These are phyloP conservation scores for Umbelopsis ramanniana DNA, from an alignment of 192 early-diverging fungal species.

Conservation along the genomic window DNA sequence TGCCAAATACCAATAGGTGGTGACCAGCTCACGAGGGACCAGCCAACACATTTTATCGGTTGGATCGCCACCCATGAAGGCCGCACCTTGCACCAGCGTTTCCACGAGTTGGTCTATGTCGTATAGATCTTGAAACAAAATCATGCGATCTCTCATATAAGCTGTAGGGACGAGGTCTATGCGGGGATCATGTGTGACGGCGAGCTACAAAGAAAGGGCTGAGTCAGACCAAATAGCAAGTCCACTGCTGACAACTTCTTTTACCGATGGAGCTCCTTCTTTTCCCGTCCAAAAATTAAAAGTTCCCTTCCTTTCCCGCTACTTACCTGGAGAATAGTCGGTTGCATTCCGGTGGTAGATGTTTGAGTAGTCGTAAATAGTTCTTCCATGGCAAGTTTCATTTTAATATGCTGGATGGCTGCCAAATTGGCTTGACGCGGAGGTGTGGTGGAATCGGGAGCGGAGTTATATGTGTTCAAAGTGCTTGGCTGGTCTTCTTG, in stretches of 20 bases:
- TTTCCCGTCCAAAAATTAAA: not conserved
- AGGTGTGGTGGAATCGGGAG: not conserved
- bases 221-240: slow-evolving; percentile 11
- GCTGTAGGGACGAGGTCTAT: slow-evolving; percentile 23
- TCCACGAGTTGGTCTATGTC: slow-evolving; percentile 20
- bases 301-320: too few species aligned
- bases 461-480: not conserved
- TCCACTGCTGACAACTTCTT: not conserved
- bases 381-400: slow-evolving; percentile 41
- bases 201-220: not conserved
- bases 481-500: not conserved
- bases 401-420: slow-evolving; percentile 17
- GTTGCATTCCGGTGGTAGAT: slow-evolving; percentile 15
- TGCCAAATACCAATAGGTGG: slow-evolving; percentile 12
- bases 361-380: slow-evolving; percentile 22
- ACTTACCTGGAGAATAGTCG: slow-evolving; percentile 10
- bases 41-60: slow-evolving; percentile 23
- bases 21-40: slow-evolving; percentile 16
- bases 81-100: not conserved
- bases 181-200: slow-evolving; percentile 26
- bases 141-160: slow-evolving; percentile 12
- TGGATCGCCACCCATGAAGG: slow-evolving; percentile 25
- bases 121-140: slow-evolving; percentile 18
- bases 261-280: not conserved
- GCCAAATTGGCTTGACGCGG: slow-evolving; percentile 9